These are phyloP conservation scores for Pleodorina starrii DNA, from an alignment of 139 green algal genomes.

Conservation along the genomic window DNA sequence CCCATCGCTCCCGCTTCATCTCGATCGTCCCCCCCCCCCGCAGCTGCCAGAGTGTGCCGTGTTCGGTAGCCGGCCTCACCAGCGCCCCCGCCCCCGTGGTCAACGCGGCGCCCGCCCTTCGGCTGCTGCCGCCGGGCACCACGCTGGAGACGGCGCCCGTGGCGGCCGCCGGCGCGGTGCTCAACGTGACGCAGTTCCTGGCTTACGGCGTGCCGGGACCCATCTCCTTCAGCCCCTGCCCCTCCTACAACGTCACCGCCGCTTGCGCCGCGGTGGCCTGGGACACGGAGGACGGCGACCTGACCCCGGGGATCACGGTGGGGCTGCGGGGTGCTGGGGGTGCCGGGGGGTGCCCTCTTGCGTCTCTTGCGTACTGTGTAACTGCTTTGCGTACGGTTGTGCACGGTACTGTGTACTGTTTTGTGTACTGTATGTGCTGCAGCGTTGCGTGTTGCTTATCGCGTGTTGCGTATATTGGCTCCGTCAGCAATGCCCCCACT, in stretches of 20 bases:
- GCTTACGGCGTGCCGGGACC: conserved; percentile 31
- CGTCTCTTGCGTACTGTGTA: too few relatives aligned
- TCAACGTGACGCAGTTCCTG: conserved; percentile 44
- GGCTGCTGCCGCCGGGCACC: conserved; percentile 32
- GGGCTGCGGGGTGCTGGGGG: neutral
- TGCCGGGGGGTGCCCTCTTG: too few relatives aligned
- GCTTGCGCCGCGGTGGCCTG: conserved; percentile 48
- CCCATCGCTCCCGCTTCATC: too few relatives aligned
- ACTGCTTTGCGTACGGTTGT: too few relatives aligned
- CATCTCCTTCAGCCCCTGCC: conserved; percentile 48
- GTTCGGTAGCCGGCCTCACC: neutral
- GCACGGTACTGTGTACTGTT: too few relatives aligned
- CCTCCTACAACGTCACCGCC: neutral
- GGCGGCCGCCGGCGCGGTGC: neutral
- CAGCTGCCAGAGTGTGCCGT: conserved; percentile 46
- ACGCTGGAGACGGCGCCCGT: neutral
- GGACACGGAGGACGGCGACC: conserved; percentile 46
- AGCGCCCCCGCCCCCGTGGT: neutral
- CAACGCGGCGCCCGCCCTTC: conserved; percentile 23
- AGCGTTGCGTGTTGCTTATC: too few relatives aligned
- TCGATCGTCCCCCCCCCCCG: neutral
- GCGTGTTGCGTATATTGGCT: too few relatives aligned
- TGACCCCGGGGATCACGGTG: conserved; percentile 46
- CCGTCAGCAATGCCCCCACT: too few relatives aligned
- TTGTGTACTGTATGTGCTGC: too few relatives aligned